Percentiles rank a stretch among this genome's conserved stretches.
phyloP scores from a whole-genome alignment of 495 filamentous ascomycete species.

The Neurospora hispaniola region DNA sequence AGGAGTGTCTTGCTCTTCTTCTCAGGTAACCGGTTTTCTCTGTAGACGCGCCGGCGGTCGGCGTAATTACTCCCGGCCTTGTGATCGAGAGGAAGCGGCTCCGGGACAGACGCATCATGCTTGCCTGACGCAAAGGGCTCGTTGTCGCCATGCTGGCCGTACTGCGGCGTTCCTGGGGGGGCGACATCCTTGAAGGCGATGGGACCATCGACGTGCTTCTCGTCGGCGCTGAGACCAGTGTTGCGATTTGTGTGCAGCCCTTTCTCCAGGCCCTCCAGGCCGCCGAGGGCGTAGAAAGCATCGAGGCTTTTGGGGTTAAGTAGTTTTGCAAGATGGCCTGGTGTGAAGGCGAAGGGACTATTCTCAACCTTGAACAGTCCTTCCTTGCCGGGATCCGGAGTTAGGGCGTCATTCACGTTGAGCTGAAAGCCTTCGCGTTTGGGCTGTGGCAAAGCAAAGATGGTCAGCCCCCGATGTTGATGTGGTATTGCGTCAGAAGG shows the following conservation, averaged over 20 bases:
- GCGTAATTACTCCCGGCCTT: slow-evolving; percentile 30
- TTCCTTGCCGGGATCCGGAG: slow-evolving; percentile 54
- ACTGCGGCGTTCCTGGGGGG: slow-evolving; percentile 23
- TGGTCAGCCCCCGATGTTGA: neutral
- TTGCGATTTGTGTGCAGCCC: slow-evolving; percentile 55
- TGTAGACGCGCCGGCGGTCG: slow-evolving; percentile 57
- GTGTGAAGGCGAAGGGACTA: slow-evolving; percentile 59
- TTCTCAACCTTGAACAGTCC: slow-evolving; percentile 50
- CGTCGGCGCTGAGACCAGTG: slow-evolving; percentile 56
- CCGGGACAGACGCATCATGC: slow-evolving; percentile 2
- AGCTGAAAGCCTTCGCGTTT: slow-evolving; percentile 12
- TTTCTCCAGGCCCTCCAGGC: slow-evolving; percentile 53
- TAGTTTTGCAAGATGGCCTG: slow-evolving; percentile 61
- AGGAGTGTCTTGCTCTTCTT: slow-evolving; percentile 65
- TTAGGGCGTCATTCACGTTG: slow-evolving; percentile 44
- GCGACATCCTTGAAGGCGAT: slow-evolving; percentile 48
- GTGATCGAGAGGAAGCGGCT: slow-evolving; percentile 1
- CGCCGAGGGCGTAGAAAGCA: slow-evolving; percentile 59
- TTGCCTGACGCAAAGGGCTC: slow-evolving; percentile 12
- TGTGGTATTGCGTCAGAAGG: neutral
- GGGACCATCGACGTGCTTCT: slow-evolving; percentile 43
- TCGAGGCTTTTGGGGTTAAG: slow-evolving; percentile 62
- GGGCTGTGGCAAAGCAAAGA: neutral
- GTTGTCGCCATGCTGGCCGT: slow-evolving; percentile 18
- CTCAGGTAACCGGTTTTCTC: slow-evolving; percentile 61